Conservation (phyloP, 2,329 filamentous ascomycete genomes). For the Pseudogymnoascus sp. region DNA sequence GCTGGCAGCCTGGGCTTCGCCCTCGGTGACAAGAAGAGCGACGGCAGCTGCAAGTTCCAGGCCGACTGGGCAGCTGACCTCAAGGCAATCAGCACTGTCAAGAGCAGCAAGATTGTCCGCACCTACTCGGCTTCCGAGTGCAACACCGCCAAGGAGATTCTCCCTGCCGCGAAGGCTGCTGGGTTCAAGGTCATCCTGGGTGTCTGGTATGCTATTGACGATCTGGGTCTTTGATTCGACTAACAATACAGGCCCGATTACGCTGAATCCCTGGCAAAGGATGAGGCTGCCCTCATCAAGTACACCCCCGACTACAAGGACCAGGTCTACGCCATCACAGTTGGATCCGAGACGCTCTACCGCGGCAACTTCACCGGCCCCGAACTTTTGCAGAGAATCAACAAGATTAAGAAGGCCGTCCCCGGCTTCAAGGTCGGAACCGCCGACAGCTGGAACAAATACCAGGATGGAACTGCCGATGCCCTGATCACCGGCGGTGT, state of each 20-base stretch:
- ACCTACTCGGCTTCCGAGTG: constrained; percentile 61
- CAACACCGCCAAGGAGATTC: constrained; percentile 50
- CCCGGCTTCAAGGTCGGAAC: constrained; percentile 52
- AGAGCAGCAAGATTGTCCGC: constrained; percentile 48
- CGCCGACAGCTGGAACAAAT: constrained; percentile 68
- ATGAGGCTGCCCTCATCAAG: constrained; percentile 48
- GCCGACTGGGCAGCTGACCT: constrained; percentile 59
- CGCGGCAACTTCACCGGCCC: constrained; percentile 56
- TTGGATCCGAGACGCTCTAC: constrained; percentile 64
- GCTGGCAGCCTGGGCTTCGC: constrained; percentile 54
- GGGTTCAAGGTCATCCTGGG: constrained; percentile 61
- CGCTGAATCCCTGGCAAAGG: constrained; percentile 50
- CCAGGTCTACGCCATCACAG: constrained; percentile 58
- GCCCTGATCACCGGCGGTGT: constrained; percentile 46
- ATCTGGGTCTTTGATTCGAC: background rate
- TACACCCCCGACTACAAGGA: constrained; percentile 42
- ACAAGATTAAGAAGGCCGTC: constrained; percentile 48
- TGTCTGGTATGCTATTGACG: constrained; percentile 47
- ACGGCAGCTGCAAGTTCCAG: constrained; percentile 52
- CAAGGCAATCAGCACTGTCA: constrained; percentile 43
- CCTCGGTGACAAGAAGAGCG: constrained; percentile 53
- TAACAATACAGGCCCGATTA: constrained; percentile 44
- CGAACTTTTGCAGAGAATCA: constrained; percentile 52
- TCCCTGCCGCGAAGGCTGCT: constrained; percentile 56
- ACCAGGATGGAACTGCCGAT: constrained; percentile 58